phyloP scores from a whole-genome alignment of 257 asterid genomes.

The Pogostemon cablin region DNA sequence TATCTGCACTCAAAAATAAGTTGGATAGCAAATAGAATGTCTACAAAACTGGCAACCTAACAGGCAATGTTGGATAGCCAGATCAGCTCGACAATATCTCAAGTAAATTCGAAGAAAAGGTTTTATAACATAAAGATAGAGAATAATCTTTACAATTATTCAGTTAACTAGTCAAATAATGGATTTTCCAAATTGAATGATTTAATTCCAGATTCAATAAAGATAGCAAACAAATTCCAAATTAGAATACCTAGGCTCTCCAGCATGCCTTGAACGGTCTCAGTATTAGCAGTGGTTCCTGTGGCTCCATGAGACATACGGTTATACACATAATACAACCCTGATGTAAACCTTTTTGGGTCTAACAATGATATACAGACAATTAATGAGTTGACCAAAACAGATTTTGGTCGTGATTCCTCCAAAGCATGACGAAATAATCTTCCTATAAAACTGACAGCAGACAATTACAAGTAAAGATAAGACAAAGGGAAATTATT shows the following conservation, averaged over 20 bases:
- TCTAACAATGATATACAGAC: conserved; percentile 80
- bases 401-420: conserved; percentile 80
- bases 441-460: conserved; percentile 75
- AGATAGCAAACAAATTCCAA: conserved; percentile 14
- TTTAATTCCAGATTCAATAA: conserved; percentile 15
- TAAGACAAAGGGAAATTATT: conserved; percentile 15
- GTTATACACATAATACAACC: conserved; percentile 65
- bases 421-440: conserved; percentile 77
- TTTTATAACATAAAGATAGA: background rate
- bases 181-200: background rate
- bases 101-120: background rate
- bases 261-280: conserved; percentile 74
- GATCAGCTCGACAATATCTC: conserved; percentile 16
- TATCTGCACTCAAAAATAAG: background rate
- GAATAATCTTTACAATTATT: conserved; percentile 8
- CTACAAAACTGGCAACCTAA: background rate
- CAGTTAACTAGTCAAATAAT: background rate
- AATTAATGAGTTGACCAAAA: conserved; percentile 67
- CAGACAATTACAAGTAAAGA: conserved; percentile 32
- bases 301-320: conserved; percentile 53
- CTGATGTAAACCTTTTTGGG: conserved; percentile 74
- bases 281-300: conserved; percentile 60
- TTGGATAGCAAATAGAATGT: background rate
- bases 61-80: background rate
- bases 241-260: conserved; percentile 63